phyloP scores from a whole-genome alignment of 495 filamentous ascomycete genomes.

The Parathielavia hyrcaniae region DNA sequence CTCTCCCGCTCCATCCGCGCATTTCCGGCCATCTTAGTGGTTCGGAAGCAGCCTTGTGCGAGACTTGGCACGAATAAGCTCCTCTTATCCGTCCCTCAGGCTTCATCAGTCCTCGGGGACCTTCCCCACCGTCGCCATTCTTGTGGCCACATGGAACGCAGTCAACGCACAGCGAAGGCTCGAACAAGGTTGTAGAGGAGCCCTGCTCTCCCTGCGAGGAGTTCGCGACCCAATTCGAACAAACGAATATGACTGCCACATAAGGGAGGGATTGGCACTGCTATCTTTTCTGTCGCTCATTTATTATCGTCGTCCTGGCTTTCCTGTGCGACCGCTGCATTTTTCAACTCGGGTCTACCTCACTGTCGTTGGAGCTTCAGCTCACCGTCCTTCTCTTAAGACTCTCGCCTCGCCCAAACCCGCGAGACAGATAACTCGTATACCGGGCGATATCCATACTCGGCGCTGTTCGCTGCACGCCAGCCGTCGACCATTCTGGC shows the following conservation, averaged over 20 bases:
- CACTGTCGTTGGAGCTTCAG: background rate
- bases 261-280: conserved; percentile 26
- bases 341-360: background rate
- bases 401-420: no score
- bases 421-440: no score
- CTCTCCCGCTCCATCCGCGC: conserved; percentile 13
- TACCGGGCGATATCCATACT: no score
- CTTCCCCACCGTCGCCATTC: conserved; percentile 22
- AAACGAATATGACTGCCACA: conserved; percentile 14
- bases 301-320: conserved; percentile 3
- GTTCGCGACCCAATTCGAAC: conserved; percentile 11
- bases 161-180: conserved; percentile 15
- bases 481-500: no score
- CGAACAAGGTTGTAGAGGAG: conserved; percentile 16
- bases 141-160: conserved; percentile 36
- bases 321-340: conserved; percentile 15
- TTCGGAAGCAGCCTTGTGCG: conserved; percentile 12
- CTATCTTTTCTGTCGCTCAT: conserved; percentile 1
- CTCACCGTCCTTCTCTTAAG: background rate
- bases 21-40: conserved; percentile 28
- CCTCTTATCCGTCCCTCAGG: background rate
- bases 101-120: conserved; percentile 12
- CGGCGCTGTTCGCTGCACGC: no score
- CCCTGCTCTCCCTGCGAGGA: conserved; percentile 12
- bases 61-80: conserved; percentile 9